phyloP scores from a whole-genome alignment of 2,329 filamentous ascomycete genomes.

The Verticillium albo-atrum region DNA sequence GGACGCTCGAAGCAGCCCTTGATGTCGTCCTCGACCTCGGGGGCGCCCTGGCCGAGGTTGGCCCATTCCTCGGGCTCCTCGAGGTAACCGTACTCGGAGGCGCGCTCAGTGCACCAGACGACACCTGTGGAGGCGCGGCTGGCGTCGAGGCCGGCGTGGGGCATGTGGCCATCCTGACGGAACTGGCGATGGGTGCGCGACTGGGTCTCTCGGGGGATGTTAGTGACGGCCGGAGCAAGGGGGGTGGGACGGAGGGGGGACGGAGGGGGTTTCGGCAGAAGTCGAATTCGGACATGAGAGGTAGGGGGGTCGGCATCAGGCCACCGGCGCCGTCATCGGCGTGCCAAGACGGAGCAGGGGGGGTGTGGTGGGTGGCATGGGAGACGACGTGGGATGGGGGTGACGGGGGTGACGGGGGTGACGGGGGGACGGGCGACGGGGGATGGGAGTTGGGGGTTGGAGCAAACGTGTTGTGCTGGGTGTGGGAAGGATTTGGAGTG shows the following conservation, averaged over 20 bases:
- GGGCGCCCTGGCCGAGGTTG: constrained; percentile 90
- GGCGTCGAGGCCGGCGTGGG: constrained; percentile 86
- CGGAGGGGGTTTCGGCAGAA: constrained; percentile 49
- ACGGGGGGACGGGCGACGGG: not conserved
- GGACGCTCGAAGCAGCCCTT: constrained; percentile 83
- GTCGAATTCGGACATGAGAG: constrained; percentile 19
- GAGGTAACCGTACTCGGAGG: constrained; percentile 80
- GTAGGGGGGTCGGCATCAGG: constrained; percentile 52
- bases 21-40: constrained; percentile 91
- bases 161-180: constrained; percentile 80
- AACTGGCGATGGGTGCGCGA: constrained; percentile 88
- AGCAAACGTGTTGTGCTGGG: too few relatives aligned
- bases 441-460: too few relatives aligned
- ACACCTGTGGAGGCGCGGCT: constrained; percentile 87
- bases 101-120: constrained; percentile 87
- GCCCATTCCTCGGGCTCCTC: constrained; percentile 83
- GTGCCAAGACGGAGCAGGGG: constrained; percentile 27
- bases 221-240: constrained; percentile 39
- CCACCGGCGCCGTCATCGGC: constrained; percentile 44
- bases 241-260: too few relatives aligned
- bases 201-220: constrained; percentile 58
- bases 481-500: too few relatives aligned
- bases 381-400: too few relatives aligned
- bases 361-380: too few relatives aligned
- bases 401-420: not conserved